A percentile compares a stretch with the other conserved stretches of the same genome.
phyloP scores from a whole-genome alignment of 2,329 filamentous ascomycete genomes.

The Ceratocystis variospora region DNA sequence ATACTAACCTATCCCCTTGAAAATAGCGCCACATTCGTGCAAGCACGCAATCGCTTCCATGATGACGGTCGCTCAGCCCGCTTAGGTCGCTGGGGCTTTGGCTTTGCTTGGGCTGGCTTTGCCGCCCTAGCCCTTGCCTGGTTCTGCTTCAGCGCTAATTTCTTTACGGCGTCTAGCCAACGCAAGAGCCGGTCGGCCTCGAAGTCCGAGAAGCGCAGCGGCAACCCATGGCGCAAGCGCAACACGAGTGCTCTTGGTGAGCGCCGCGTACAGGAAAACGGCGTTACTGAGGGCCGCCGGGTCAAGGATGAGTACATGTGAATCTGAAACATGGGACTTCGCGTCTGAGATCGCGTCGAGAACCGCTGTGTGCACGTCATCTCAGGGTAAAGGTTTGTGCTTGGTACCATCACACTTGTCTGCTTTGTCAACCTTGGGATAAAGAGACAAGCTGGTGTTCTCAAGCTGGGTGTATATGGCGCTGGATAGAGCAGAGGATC shows the following conservation, averaged over 20 bases:
- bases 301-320: conserved; percentile 59
- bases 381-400: background rate
- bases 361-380: background rate
- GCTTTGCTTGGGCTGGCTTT: conserved; percentile 63
- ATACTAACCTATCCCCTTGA: conserved; percentile 20
- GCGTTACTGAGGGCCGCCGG: conserved; percentile 34
- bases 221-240: conserved; percentile 19
- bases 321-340: conserved; percentile 20
- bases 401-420: conserved; percentile 1
- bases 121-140: conserved; percentile 51
- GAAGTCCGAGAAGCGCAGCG: conserved; percentile 16
- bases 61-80: conserved; percentile 40
- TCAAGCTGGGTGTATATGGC: background rate
- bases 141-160: conserved; percentile 52
- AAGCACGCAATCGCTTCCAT: conserved; percentile 53
- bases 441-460: background rate
- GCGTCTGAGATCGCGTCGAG: background rate
- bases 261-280: conserved; percentile 23
- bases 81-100: conserved; percentile 57
- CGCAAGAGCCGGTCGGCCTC: conserved; percentile 28
- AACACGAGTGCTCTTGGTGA: conserved; percentile 30
- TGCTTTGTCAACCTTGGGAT: background rate
- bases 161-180: conserved; percentile 26
- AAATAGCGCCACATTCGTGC: conserved; percentile 45
- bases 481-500: background rate